These are phyloP conservation scores for Zygosaccharomyces sapae DNA, from an alignment of 1,139 yeast species.

Conservation along the genomic window DNA sequence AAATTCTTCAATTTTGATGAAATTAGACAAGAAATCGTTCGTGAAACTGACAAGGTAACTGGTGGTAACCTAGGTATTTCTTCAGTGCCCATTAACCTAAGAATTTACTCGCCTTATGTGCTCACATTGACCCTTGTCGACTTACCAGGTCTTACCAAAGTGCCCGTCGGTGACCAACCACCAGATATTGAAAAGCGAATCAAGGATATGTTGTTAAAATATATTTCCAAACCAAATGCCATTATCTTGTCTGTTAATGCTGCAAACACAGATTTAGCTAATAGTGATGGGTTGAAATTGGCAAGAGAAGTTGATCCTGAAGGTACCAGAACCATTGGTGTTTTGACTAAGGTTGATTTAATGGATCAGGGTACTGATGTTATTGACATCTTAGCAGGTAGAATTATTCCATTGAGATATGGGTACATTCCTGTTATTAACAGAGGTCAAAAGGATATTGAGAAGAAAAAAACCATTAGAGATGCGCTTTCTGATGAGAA, in stretches of 20 bases:
- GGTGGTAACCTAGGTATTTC: constrained; percentile 93
- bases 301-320: constrained; percentile 99
- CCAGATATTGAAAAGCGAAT: constrained; percentile 94
- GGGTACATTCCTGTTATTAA: constrained; percentile 98
- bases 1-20: constrained; percentile 87
- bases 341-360: constrained; percentile 89
- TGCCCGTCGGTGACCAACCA: constrained; percentile 99
- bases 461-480: constrained; percentile 77
- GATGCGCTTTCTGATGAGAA: constrained; percentile 83
- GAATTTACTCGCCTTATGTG: constrained; percentile 95
- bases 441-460: constrained; percentile 96
- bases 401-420: constrained; percentile 89
- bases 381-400: constrained; percentile 90
- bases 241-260: constrained; percentile 93
- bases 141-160: constrained; percentile 96
- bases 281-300: constrained; percentile 91
- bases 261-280: constrained; percentile 95
- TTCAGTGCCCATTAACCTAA: constrained; percentile 83
- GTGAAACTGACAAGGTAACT: constrained; percentile 91
- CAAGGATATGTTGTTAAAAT: constrained; percentile 89
- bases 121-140: constrained; percentile 93
- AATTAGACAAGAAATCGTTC: constrained; percentile 83
- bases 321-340: constrained; percentile 95
- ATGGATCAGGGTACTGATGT: constrained; percentile 99
- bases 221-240: constrained; percentile 93